Evolutionary conservation across 495 filamentous ascomycete genomes (phyloP).

Genomic region (Penicillium psychrofluorescens): DNA sequence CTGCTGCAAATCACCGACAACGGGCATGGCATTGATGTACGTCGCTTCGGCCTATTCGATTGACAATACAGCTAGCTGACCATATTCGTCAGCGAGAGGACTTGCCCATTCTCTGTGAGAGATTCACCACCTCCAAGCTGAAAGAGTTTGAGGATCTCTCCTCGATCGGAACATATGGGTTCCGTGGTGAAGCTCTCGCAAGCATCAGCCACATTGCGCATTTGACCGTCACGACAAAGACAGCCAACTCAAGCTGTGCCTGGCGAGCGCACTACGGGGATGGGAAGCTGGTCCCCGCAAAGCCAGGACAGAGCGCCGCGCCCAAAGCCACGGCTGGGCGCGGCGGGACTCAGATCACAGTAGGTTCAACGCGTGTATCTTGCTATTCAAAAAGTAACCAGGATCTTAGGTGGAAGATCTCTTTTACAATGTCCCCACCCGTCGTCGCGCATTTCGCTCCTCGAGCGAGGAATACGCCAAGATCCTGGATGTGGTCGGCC

Average conservation of each 20-base stretch:
- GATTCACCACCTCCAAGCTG: constrained; percentile 95
- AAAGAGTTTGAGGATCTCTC: constrained; percentile 92
- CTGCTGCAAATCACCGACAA: constrained; percentile 97
- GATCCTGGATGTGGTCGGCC: constrained; percentile 89
- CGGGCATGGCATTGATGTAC: constrained; percentile 89
- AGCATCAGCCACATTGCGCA: constrained; percentile 99
- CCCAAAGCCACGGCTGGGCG: constrained; percentile 85
- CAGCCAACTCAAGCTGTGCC: constrained; percentile 79
- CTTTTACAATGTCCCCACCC: constrained; percentile 91
- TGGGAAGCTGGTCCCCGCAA: constrained; percentile 75
- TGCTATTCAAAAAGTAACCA: not conserved
- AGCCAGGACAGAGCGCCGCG: constrained; percentile 85
- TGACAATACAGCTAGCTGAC: constrained; percentile 4
- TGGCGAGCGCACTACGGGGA: constrained; percentile 83
- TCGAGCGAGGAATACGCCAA: constrained; percentile 95
- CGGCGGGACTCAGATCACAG: constrained; percentile 94
- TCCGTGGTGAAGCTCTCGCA: constrained; percentile 92
- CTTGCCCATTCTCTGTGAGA: constrained; percentile 86
- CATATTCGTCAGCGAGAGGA: constrained; percentile 63
- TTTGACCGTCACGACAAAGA: constrained; percentile 90
- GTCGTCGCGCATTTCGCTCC: constrained; percentile 84
- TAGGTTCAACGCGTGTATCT: constrained; percentile 20
- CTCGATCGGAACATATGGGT: constrained; percentile 91
- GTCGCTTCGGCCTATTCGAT: constrained; percentile 6
- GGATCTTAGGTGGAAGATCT: constrained; percentile 73